Evolutionary conservation across 2,329 filamentous ascomycete genomes (phyloP), one percentile per base, ranked within the genome.

Genomic region (Aspergillus tamarii): DNA sequence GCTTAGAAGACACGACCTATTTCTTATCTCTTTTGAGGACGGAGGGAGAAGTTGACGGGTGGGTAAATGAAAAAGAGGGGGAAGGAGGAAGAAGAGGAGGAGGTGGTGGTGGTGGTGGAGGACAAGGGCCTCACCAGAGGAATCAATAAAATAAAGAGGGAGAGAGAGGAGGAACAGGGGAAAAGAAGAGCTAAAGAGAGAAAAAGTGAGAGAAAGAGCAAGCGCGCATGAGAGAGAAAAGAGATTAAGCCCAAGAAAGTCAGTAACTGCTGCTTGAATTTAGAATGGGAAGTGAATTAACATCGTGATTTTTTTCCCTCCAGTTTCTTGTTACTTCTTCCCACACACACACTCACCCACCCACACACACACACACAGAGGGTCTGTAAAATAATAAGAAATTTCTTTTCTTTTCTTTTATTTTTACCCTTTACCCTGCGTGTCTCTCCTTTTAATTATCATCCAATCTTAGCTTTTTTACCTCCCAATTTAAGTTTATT

Each of bases 141-240:
- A 45, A 16, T 12, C 21, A 14, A 52, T 30, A 58, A 19, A 50
- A 53, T 50, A 53, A 60, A 36, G 26, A 62, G 56, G n/a, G 43
- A 52, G 43, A 52, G 43, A 56, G 60, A 30, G 58, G 43, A 65
- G 57, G 60, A 52, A 56, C 39, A 41, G 39, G 19, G 39, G n/a
- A 19, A n/a, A 41, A 19, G 39, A 41, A n/a, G 34, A 28, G 19
- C 26, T 26, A 26, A 26, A 57, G n/a, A 46, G 41, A 53, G 41
- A 53, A 26, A 56, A 14, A 4, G 28, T 56, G 30, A 61, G 43
- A 30, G 43, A 64, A 3, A 32, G 30, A 26, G 4, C 23, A 4
- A 26, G 23, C 23, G 23, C 23, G 23, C 4, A 26, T 21, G 45
- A 57, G n/a, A 60, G 36, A 46, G n/a, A 53, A 50, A 28, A 34